Evolutionary conservation across 164 flowering plant species (phyloP).

Genomic region (Berberis vulgaris): DNA sequence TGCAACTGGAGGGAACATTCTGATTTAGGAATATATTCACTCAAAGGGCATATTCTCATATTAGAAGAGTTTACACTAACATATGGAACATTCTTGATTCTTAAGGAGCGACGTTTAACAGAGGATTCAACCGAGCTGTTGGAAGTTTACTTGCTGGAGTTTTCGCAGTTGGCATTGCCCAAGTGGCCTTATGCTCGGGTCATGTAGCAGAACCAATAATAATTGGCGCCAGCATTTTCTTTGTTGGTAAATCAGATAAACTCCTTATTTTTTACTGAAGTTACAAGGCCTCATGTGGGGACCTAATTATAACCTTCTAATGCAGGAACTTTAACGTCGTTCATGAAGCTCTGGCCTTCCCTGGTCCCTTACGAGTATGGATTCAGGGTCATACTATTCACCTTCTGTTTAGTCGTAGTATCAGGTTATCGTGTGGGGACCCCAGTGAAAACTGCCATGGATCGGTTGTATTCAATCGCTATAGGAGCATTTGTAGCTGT

Average conservation of each 20-base stretch:
- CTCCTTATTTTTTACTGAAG: background rate
- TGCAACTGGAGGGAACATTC: too few relatives aligned
- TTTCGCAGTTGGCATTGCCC: constrained; percentile 46
- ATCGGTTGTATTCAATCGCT: constrained; percentile 63
- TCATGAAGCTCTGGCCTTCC: constrained; percentile 79
- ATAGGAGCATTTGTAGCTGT: constrained; percentile 78
- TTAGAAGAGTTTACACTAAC: background rate
- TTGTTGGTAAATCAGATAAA: constrained; percentile 32
- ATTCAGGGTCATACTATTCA: constrained; percentile 68
- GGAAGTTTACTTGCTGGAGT: constrained; percentile 82
- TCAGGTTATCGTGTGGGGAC: constrained; percentile 77
- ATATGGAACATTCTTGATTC: background rate
- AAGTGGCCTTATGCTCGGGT: constrained; percentile 44
- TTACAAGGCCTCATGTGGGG: background rate
- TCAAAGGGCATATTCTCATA: too few relatives aligned
- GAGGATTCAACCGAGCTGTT: constrained; percentile 81
- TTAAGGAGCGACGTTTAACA: constrained; percentile 67
- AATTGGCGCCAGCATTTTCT: constrained; percentile 69
- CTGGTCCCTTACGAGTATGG: constrained; percentile 64
- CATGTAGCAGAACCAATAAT: constrained; percentile 48
- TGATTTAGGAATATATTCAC: too few relatives aligned
- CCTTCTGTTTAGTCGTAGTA: constrained; percentile 65
- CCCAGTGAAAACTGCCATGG: constrained; percentile 55
- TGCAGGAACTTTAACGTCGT: constrained; percentile 62
- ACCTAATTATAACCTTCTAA: background rate